phyloP scores from a whole-genome alignment of 1,284 basidiomycete species.

The Puccinia brachypodii region DNA sequence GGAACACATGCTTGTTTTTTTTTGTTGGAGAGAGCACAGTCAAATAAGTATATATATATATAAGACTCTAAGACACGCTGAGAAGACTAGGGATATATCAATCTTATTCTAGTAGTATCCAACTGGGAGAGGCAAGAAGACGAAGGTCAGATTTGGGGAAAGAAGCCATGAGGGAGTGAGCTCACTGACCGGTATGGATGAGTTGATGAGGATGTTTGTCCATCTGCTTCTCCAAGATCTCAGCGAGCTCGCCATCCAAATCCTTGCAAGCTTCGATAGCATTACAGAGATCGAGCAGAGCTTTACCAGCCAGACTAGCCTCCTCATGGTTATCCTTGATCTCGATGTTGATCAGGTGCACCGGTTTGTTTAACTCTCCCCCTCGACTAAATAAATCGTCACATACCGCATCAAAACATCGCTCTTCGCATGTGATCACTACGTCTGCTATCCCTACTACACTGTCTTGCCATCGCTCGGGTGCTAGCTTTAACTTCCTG shows the following conservation, averaged over 20 bases:
- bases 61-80: no score
- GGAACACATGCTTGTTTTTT: no score
- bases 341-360: constrained; percentile 97
- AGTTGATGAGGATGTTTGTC: constrained; percentile 87
- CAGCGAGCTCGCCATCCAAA: constrained; percentile 85
- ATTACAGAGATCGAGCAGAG: constrained; percentile 75
- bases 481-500: constrained; percentile 83
- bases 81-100: no score
- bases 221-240: constrained; percentile 78
- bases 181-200: constrained; percentile 68
- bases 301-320: constrained; percentile 88
- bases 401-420: constrained; percentile 97
- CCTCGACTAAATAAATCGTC: constrained; percentile 87
- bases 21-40: no score
- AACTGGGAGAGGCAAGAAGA: neutral
- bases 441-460: constrained; percentile 77
- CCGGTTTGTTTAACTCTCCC: constrained; percentile 86
- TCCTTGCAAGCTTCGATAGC: constrained; percentile 84
- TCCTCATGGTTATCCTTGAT: constrained; percentile 99
- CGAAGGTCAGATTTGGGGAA: neutral
- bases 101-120: constrained; percentile 18
- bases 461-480: constrained; percentile 94
- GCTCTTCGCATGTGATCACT: constrained; percentile 98
- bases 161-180: neutral
- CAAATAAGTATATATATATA: no score